These are phyloP conservation scores for Rhodomyrtus psidioides DNA, from an alignment of 441 rosid species.

Conservation along the genomic window DNA sequence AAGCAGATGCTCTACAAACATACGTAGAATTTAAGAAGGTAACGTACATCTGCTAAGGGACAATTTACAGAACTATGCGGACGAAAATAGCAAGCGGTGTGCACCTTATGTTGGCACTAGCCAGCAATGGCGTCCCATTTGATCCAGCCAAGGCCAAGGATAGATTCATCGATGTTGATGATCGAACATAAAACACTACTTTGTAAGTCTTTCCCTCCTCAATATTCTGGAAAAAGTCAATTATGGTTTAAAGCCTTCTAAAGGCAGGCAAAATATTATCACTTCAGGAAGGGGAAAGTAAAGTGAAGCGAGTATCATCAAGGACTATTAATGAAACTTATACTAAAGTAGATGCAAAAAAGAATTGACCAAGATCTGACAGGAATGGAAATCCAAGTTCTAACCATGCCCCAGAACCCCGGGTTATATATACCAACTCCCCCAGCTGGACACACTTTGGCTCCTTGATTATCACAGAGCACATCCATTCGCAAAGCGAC, in stretches of 20 bases:
- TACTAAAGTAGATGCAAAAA: background rate
- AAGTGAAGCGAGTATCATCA: background rate
- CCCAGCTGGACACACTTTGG: conserved; percentile 48
- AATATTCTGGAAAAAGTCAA: conserved; percentile 41
- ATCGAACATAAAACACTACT: conserved; percentile 52
- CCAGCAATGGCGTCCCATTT: conserved; percentile 40
- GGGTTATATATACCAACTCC: conserved; percentile 92
- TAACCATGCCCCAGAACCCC: conserved; percentile 96
- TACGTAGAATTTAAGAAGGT: background rate
- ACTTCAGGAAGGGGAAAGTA: background rate
- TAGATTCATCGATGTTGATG: conserved; percentile 45
- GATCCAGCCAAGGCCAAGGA: conserved; percentile 57
- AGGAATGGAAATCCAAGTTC: conserved; percentile 4
- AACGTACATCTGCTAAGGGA: background rate
- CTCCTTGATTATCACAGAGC: conserved; percentile 45
- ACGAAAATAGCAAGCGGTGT: background rate
- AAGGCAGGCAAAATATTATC: background rate
- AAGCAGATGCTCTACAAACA: conserved; percentile 55
- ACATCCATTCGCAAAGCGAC: conserved; percentile 74
- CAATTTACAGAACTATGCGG: background rate
- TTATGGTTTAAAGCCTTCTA: background rate
- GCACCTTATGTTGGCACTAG: conserved; percentile 53
- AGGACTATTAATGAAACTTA: background rate
- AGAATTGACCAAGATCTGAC: background rate
- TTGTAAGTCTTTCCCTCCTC: conserved; percentile 68